These are phyloP conservation scores for Croton setiger DNA, from an alignment of 441 rosid genomes.

Conservation along the genomic window DNA sequence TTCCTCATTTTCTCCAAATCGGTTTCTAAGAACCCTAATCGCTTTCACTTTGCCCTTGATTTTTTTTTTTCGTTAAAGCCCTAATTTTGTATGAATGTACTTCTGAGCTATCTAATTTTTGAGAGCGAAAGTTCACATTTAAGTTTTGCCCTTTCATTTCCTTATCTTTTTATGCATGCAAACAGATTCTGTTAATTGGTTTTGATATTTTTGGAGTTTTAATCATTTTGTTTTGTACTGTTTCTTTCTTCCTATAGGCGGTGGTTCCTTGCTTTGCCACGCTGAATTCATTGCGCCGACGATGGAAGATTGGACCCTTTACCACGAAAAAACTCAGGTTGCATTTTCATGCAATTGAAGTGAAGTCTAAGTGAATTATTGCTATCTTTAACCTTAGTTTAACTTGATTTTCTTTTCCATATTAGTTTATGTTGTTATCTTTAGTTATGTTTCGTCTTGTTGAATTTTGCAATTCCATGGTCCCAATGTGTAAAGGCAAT, in stretches of 20 bases:
- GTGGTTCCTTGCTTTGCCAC: slow-evolving; percentile 17
- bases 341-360: slow-evolving; percentile 16
- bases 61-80: neutral
- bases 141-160: no score
- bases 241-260: neutral
- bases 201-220: neutral
- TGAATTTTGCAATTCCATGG: neutral
- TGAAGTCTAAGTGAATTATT: slow-evolving; percentile 30
- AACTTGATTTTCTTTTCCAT: neutral
- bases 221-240: neutral
- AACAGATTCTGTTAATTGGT: neutral
- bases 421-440: neutral
- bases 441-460: neutral
- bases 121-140: no score
- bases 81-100: neutral
- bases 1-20: no score
- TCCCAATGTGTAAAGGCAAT: neutral
- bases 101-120: neutral
- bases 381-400: neutral
- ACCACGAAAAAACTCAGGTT: slow-evolving; percentile 21
- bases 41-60: no score
- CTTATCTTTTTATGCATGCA: neutral
- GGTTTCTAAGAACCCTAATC: no score
- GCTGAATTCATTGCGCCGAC: slow-evolving; percentile 27
- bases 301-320: slow-evolving; percentile 31